Evolutionary conservation across 805 yeast genomes (phyloP), one percentile per base, ranked within the genome.

Genomic region (Saccharomycopsis sp.): DNA sequence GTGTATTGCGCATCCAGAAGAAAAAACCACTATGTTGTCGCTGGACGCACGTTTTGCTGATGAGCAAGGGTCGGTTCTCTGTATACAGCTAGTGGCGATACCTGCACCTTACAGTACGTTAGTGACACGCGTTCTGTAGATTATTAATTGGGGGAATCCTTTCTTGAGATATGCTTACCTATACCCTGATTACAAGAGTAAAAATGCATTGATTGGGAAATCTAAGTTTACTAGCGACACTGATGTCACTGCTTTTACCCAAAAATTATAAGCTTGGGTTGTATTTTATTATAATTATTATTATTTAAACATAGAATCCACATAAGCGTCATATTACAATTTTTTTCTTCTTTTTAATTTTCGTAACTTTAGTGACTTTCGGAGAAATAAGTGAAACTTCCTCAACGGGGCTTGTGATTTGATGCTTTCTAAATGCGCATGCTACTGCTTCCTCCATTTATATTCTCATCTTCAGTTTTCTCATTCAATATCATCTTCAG

Each of bases 381-480:
- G 41, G 21, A 6, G 23, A 24, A 17, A 4, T 26, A 16, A 38
- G 24, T 14, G 20, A 20, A 11, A 16, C 11, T 19, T 7, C 14
- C 14, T 31, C 7, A 14, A 19, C 31, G 2, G 17, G 3, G 3
- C 6, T 16, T 8, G 7, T 7, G 5, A 20, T 28, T 13, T 31
- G 29, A 16, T 22, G 23, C 2, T 24, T 32, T 14, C 17, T 27
- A 23, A 31, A 28, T 14, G 35, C 43, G 6, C 35, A 28, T 31
- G 19, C 32, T 7, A 27, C 35, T 21, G 22, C 22, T n/a, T 23
- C 43, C 22, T 54, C 57, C 19, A n/a, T 5, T 6, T 38, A n/a
- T 27, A 32, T 40, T 40, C 33, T 22, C 38, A 9, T 4, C 20
- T 6, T 14, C 29, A 21, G 4, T 29, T 39, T 11, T 29, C 11